Percentiles rank a stretch among this genome's conserved stretches.
phyloP scores from a whole-genome alignment of 148 eudicot genomes.

The Heliosperma pusillum region DNA sequence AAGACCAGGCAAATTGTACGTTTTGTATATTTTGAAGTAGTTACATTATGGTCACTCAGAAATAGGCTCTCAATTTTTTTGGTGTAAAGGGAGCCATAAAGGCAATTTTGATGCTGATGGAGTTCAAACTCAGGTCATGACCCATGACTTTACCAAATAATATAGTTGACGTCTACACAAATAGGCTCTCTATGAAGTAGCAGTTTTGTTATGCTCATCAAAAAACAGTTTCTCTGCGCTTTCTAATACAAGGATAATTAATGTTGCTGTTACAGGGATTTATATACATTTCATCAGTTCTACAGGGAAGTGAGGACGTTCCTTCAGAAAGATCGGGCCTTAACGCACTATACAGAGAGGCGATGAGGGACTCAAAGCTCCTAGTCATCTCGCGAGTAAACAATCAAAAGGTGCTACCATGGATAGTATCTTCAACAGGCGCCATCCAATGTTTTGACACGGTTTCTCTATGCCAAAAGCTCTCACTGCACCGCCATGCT shows the following conservation, averaged over 20 bases:
- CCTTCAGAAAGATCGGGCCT: conserved; percentile 77
- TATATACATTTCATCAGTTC: conserved; percentile 66
- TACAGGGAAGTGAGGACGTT: conserved; percentile 43
- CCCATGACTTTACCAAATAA: too few relatives aligned
- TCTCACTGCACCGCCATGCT: conserved; percentile 75
- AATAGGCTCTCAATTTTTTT: too few relatives aligned
- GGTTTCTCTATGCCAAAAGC: conserved; percentile 74
- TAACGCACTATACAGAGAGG: conserved; percentile 50
- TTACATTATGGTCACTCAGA: too few relatives aligned
- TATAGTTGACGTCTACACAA: too few relatives aligned
- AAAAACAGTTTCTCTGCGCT: not conserved
- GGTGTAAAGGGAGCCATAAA: too few relatives aligned
- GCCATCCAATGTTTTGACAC: conserved; percentile 81
- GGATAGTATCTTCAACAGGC: conserved; percentile 73
- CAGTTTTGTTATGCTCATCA: not conserved
- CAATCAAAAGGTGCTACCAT: conserved; percentile 75
- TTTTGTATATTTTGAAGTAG: too few relatives aligned
- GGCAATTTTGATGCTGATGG: too few relatives aligned
- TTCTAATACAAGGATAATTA: not conserved
- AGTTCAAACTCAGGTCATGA: too few relatives aligned
- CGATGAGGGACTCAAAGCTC: conserved; percentile 41
- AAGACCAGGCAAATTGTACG: too few relatives aligned
- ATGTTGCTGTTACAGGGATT: conserved; percentile 50
- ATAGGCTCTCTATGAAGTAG: too few relatives aligned
- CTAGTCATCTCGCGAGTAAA: conserved; percentile 64